phyloP scores from a whole-genome alignment of 768 basidiomycete genomes.

The Wakefieldia striispora region DNA sequence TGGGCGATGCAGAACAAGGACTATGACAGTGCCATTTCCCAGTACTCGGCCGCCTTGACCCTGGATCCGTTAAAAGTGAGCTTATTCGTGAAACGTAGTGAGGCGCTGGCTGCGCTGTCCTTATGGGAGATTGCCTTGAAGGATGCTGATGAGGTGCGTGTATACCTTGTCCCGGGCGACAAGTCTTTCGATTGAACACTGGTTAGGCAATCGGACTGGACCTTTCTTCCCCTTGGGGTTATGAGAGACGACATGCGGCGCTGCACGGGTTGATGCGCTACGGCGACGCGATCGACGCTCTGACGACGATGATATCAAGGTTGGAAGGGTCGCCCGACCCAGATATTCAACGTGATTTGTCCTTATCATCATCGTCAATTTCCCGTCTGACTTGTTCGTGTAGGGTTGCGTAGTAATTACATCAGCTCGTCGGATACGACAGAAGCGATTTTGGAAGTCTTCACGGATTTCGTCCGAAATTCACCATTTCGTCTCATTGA shows the following conservation, averaged over 20 bases:
- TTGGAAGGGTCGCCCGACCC: slow-evolving; percentile 11
- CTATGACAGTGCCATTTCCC: slow-evolving; percentile 2
- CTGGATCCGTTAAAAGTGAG: neutral
- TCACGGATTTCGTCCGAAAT: neutral
- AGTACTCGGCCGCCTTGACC: slow-evolving; percentile 14
- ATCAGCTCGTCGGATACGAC: slow-evolving; percentile 7
- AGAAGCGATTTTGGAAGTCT: neutral
- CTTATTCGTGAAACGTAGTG: slow-evolving; percentile 14
- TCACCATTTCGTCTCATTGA: slow-evolving; percentile 21
- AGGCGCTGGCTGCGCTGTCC: slow-evolving; percentile 1
- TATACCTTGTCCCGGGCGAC: neutral
- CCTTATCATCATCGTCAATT: neutral
- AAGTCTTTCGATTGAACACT: neutral
- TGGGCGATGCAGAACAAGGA: neutral
- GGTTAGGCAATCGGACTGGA: slow-evolving; percentile 8
- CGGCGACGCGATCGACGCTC: slow-evolving; percentile 6
- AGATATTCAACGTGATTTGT: slow-evolving; percentile 10
- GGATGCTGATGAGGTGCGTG: slow-evolving; percentile 19
- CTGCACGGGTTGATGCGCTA: slow-evolving; percentile 12
- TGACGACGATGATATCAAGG: slow-evolving; percentile 5
- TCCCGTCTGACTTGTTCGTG: neutral
- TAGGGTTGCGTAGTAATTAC: slow-evolving; percentile 11
- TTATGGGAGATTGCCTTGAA: slow-evolving; percentile 11
- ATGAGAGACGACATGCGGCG: slow-evolving; percentile 14
- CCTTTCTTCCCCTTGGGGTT: slow-evolving; percentile 14